phyloP scores from a whole-genome alignment of 805 yeast species.

The Pichia rugopelliculosa region DNA sequence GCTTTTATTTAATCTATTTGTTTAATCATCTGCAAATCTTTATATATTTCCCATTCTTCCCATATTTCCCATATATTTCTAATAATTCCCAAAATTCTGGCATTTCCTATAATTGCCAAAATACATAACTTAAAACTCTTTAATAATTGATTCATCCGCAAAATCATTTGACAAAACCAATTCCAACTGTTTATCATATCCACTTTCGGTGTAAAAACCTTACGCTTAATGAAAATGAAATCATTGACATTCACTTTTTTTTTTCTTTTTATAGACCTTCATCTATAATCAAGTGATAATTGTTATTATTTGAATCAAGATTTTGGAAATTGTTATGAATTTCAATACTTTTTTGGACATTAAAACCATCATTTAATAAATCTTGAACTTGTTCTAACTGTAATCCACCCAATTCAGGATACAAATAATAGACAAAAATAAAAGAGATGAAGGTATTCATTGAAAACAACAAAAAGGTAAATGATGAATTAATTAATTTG shows the following conservation, averaged over 20 bases:
- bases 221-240: too few relatives aligned
- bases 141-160: too few relatives aligned
- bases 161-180: too few relatives aligned
- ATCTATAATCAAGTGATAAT: neutral
- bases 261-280: too few relatives aligned
- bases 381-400: conserved; percentile 45
- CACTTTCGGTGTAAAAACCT: too few relatives aligned
- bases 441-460: conserved; percentile 37
- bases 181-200: too few relatives aligned
- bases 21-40: neutral
- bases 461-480: conserved; percentile 42
- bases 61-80: too few relatives aligned
- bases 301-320: neutral
- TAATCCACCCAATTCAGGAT: conserved; percentile 47
- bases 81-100: too few relatives aligned
- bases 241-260: neutral
- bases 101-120: too few relatives aligned
- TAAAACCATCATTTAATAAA: conserved; percentile 40
- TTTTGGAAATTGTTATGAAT: conserved; percentile 15
- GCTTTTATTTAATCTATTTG: too few relatives aligned
- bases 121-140: too few relatives aligned
- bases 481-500: conserved; percentile 43
- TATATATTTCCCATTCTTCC: neutral
- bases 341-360: conserved; percentile 35
- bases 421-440: conserved; percentile 37